Evolutionary conservation across 805 yeast species (phyloP).

Genomic region (Kuraishia capsulata): DNA sequence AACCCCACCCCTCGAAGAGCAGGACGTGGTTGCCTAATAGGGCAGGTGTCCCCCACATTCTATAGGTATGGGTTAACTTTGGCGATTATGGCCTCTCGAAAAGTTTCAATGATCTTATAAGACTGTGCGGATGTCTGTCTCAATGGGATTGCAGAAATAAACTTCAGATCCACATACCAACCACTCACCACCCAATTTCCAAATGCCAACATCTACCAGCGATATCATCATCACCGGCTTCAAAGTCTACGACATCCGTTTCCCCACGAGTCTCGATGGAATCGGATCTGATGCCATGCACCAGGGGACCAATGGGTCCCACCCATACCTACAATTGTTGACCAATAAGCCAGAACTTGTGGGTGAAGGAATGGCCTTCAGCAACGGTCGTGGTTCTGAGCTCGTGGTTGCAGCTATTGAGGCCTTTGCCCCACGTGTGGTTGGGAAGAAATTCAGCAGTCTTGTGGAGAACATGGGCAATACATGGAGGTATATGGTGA

Average conservation of each 20-base stretch:
- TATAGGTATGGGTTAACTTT: no score
- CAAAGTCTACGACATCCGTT: conserved; percentile 23
- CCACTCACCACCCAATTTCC: no score
- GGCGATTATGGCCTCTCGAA: no score
- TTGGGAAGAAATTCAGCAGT: conserved; percentile 21
- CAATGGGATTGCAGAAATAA: no score
- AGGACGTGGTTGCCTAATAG: no score
- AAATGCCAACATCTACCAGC: not conserved
- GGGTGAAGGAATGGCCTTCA: conserved; percentile 35
- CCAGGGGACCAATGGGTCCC: conserved; percentile 28
- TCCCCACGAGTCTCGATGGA: conserved; percentile 29
- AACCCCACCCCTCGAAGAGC: no score
- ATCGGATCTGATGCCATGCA: conserved; percentile 34
- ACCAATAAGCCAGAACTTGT: conserved; percentile 18
- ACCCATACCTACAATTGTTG: conserved; percentile 24
- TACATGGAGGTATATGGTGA: conserved; percentile 29
- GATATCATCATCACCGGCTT: conserved; percentile 16
- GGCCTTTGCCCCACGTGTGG: conserved; percentile 25
- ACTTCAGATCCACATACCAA: no score
- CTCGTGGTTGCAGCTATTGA: conserved; percentile 25
- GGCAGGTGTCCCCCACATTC: no score
- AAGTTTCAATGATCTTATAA: no score
- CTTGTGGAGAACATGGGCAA: conserved; percentile 28
- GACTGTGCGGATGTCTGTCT: no score
- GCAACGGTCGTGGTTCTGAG: conserved; percentile 29